These are phyloP conservation scores for Fusarium oligoseptatum DNA, from an alignment of 2,329 filamentous ascomycete species.

Conservation along the genomic window DNA sequence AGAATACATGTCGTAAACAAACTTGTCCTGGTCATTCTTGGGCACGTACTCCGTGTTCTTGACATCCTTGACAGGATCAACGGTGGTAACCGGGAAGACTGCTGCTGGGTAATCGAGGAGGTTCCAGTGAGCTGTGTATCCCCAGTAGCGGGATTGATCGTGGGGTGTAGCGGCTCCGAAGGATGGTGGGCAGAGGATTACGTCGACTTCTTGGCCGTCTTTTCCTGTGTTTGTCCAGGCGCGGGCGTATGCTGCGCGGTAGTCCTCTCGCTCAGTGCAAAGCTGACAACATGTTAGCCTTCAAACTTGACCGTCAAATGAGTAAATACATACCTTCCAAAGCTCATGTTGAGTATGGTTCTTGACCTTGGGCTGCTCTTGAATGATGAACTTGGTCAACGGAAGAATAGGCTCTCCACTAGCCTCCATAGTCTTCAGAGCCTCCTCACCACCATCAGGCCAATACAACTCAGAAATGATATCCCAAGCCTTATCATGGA, in stretches of 20 bases:
- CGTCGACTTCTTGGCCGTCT: slow-evolving; percentile 62
- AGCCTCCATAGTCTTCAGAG: slow-evolving; percentile 61
- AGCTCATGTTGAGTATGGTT: slow-evolving; percentile 56
- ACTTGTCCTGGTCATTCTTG: slow-evolving; percentile 47
- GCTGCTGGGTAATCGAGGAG: slow-evolving; percentile 74
- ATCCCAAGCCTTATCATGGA: slow-evolving; percentile 65
- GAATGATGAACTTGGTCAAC: slow-evolving; percentile 67
- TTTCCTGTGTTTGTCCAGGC: slow-evolving; percentile 55
- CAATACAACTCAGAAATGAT: slow-evolving; percentile 65
- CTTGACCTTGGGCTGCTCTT: slow-evolving; percentile 62
- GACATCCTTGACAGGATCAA: slow-evolving; percentile 44
- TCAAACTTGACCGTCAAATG: rapidly evolving
- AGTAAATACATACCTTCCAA: slow-evolving; percentile 50
- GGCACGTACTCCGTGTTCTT: slow-evolving; percentile 44
- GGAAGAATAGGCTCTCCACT: slow-evolving; percentile 71
- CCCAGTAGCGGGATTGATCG: slow-evolving; percentile 65
- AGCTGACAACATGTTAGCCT: slow-evolving; percentile 38
- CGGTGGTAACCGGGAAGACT: slow-evolving; percentile 68
- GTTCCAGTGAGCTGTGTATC: slow-evolving; percentile 77
- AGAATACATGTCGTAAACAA: slow-evolving; percentile 47
- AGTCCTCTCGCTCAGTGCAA: slow-evolving; percentile 55
- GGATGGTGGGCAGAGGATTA: slow-evolving; percentile 71
- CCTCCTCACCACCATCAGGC: slow-evolving; percentile 70
- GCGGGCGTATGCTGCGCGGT: slow-evolving; percentile 53
- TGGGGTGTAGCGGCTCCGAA: slow-evolving; percentile 65